A percentile compares a stretch with the other conserved stretches of the same genome.
These are phyloP conservation scores for Xylaria hypoxylon DNA, from an alignment of 2,329 filamentous ascomycete species.

Conservation along the genomic window DNA sequence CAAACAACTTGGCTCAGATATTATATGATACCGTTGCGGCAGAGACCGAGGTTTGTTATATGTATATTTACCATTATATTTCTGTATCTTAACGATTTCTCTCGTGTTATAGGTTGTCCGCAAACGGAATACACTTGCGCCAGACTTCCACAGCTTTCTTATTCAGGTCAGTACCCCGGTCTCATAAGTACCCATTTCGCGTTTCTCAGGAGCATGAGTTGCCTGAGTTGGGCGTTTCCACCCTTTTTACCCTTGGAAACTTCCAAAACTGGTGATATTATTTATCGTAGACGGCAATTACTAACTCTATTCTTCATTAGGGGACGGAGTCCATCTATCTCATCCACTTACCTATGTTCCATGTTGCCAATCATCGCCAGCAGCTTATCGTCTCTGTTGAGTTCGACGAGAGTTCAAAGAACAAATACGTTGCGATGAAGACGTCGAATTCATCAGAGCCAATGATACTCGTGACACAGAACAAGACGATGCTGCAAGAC, in stretches of 20 bases:
- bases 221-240: background rate
- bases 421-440: constrained; percentile 46
- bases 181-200: background rate
- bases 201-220: background rate
- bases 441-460: constrained; percentile 45
- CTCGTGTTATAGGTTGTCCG: constrained; percentile 44
- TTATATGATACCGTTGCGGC: constrained; percentile 50
- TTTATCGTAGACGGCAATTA: background rate
- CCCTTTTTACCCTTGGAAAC: no score
- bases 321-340: constrained; percentile 52
- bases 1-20: constrained; percentile 52
- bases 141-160: constrained; percentile 54
- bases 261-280: background rate
- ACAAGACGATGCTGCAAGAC: constrained; percentile 44
- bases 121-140: constrained; percentile 52
- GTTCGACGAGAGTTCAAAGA: constrained; percentile 40
- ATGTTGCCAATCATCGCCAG: constrained; percentile 55
- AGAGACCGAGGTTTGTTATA: constrained; percentile 44
- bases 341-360: constrained; percentile 55
- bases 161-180: constrained; percentile 44
- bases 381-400: constrained; percentile 54
- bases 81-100: background rate
- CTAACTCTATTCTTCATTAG: background rate
- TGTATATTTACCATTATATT: background rate
- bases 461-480: constrained; percentile 46